These are phyloP conservation scores for Ophiostoma quercus DNA, from an alignment of 2,329 filamentous ascomycete species.

Conservation along the genomic window DNA sequence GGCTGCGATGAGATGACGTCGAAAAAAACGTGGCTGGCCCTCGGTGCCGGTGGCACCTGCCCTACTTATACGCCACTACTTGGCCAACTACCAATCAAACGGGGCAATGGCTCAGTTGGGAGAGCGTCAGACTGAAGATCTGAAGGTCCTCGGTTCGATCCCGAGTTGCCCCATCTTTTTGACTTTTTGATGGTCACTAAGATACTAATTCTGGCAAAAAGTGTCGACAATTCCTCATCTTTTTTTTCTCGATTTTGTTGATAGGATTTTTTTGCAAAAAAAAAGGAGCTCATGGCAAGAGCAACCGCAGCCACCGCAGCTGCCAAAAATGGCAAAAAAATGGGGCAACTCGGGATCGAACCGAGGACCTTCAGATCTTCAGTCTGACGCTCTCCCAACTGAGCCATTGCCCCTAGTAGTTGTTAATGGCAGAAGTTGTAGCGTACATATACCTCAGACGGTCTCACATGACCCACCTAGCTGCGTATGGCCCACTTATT, in stretches of 20 bases:
- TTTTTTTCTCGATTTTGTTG: too few species aligned
- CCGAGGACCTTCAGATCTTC: conserved; percentile 21
- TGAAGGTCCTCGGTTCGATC: conserved; percentile 22
- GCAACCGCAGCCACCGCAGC: too few species aligned
- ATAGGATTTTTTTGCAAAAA: too few species aligned
- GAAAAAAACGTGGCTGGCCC: not conserved
- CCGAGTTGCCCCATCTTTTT: conserved; percentile 21
- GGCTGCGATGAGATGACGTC: too few species aligned
- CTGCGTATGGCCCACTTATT: not conserved
- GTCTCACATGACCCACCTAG: not conserved
- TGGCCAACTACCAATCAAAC: not conserved
- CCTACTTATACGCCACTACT: not conserved
- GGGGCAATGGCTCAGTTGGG: conserved; percentile 22
- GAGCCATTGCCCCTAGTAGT: conserved; percentile 18
- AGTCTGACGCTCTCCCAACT: conserved; percentile 21
- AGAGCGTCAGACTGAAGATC: conserved; percentile 20
- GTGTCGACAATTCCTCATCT: too few species aligned
- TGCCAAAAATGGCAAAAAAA: too few species aligned
- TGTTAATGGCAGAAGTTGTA: not conserved
- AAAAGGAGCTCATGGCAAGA: too few species aligned
- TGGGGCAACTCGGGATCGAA: conserved; percentile 22
- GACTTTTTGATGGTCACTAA: too few species aligned
- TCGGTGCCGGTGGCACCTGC: not conserved
- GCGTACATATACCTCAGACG: not conserved
- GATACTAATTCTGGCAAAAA: too few species aligned